These are phyloP conservation scores for Capillidium rhysosporum DNA, from an alignment of 371 early-diverging fungal genomes.

Conservation along the genomic window DNA sequence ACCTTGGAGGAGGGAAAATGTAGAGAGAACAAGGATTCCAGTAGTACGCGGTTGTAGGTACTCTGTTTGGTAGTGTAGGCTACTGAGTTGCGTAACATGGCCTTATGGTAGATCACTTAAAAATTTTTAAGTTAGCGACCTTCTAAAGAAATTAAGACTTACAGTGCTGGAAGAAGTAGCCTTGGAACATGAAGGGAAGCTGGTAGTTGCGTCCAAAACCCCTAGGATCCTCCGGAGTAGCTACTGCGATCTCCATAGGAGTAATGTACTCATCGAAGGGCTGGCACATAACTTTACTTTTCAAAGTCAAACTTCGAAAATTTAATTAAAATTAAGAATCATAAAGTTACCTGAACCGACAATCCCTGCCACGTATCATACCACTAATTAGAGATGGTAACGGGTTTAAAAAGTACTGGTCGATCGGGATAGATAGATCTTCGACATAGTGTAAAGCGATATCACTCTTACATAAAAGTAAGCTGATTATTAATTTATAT, in stretches of 20 bases:
- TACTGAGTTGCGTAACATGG: background rate
- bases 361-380: background rate
- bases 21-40: conserved; percentile 2
- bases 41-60: background rate
- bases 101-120: background rate
- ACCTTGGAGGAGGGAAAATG: conserved; percentile 2
- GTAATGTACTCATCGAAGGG: background rate
- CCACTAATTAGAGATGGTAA: background rate
- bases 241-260: background rate
- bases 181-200: conserved; percentile 4
- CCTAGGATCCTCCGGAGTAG: background rate
- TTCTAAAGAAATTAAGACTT: background rate
- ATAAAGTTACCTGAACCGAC: background rate
- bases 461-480: background rate
- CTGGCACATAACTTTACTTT: background rate
- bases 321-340: background rate
- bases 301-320: background rate
- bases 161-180: background rate
- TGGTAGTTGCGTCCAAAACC: background rate
- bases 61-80: conserved; percentile 1
- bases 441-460: background rate
- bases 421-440: background rate
- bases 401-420: background rate
- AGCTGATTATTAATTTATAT: background rate
- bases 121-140: no score